phyloP scores from a whole-genome alignment of 805 yeast species.

The Maudiozyma serrabonitensis region DNA sequence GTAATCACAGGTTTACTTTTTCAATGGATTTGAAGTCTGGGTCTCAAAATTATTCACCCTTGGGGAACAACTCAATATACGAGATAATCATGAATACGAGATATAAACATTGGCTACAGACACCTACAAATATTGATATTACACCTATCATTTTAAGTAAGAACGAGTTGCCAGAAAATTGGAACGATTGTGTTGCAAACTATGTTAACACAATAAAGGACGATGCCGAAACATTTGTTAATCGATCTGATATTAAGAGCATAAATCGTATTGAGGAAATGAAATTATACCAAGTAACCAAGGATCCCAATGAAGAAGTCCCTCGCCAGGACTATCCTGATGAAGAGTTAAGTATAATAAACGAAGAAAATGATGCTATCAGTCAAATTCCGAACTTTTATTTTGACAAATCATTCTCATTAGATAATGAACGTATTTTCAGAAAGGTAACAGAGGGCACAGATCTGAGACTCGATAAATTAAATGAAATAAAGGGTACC shows the following conservation, averaged over 20 bases:
- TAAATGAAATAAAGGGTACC: conserved; percentile 14
- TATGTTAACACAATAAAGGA: conserved; percentile 37
- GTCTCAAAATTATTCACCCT: conserved; percentile 27
- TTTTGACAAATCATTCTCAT: conserved; percentile 55
- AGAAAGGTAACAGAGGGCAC: conserved; percentile 59
- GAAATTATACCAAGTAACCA: conserved; percentile 24
- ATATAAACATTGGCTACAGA: conserved; percentile 33
- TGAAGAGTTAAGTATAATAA: conserved; percentile 7
- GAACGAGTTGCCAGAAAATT: conserved; percentile 33
- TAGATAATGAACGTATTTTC: conserved; percentile 84
- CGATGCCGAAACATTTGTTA: conserved; percentile 38
- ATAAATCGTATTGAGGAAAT: conserved; percentile 30
- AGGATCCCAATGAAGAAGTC: not conserved
- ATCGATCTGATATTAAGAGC: conserved; percentile 35
- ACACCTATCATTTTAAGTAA: conserved; percentile 67
- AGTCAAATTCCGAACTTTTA: conserved; percentile 55
- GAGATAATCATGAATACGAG: conserved; percentile 48
- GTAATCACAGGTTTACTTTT: conserved; percentile 5
- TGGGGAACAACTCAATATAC: conserved; percentile 53
- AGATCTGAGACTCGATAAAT: conserved; percentile 31
- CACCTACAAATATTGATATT: conserved; percentile 75
- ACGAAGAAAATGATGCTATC: conserved; percentile 11
- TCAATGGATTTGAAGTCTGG: conserved; percentile 14
- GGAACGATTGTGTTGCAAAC: conserved; percentile 33
- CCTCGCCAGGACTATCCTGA: not conserved